Base-by-base conservation (phyloP, 2,329 filamentous ascomycete species). In the Chrysoporthe puriensis region DNA sequence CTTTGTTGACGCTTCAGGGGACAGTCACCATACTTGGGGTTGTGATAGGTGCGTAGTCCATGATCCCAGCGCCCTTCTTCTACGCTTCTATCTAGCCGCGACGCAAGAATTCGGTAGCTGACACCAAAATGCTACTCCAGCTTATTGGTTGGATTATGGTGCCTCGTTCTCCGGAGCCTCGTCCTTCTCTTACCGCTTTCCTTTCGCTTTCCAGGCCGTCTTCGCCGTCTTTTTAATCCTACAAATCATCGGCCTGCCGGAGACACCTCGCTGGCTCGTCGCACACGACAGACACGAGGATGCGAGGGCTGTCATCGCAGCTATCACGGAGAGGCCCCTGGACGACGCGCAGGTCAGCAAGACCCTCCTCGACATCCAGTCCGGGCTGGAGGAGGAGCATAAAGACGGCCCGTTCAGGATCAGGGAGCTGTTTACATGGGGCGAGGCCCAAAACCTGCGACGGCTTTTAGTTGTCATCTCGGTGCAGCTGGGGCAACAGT, bases 1-100 rank as follows among this genome's bases (percentile, higher is more conserved):
- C 79, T 62, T 74, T 85, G 34, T 82, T 87, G 52, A 84, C 83
- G 26, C 82, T 84, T 2, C 82, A 82, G 65, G 81, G 81, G 4
- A 83, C 79, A 5, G 77, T 83, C 43, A 82, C 80, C 0, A 82
- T 83, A 48, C 74, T 84, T 7, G 82, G 82, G 0, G 77, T 83
- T 14, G 79, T 80, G 62, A 78, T 84, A n/a, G 80, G 44, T 50
- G 18, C 5, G 44, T 32, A 42, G 32, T 63, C 26, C 14, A 11
- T 21, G 26, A 9, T 44, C 21, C 21, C 13, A 1, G 9, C 5
- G 2, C 5, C 13, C 3, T 58, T 7, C 26, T 34, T 42, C 18
- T 0, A 40, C 4, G 6, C 16, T 13, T 40, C 11, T 13, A n/a
- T 42, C 16, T 58, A 34, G 56, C n/a, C 32, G 14, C 40, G 56